A percentile compares a stretch with the other conserved stretches of the same genome.
These are phyloP conservation scores for Phytophthora litchii DNA, from an alignment of 352 stramenopile genomes.

Conservation along the genomic window DNA sequence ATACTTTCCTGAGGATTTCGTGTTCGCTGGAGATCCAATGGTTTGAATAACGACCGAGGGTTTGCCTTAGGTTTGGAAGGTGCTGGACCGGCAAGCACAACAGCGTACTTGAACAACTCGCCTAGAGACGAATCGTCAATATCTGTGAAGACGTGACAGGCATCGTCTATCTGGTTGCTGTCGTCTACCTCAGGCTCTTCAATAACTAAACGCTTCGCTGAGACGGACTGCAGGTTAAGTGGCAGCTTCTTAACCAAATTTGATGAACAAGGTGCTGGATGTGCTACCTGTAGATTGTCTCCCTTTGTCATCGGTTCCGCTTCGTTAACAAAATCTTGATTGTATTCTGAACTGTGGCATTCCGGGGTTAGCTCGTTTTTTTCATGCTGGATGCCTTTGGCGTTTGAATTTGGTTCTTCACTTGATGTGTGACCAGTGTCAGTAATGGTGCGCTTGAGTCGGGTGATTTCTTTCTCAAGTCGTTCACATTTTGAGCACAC, in stretches of 20 bases:
- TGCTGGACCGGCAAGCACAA: constrained; percentile 63
- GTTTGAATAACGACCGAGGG: constrained; percentile 40
- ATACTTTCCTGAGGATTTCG: constrained; percentile 49
- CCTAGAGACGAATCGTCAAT: constrained; percentile 56
- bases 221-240: neutral
- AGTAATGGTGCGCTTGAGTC: constrained; percentile 14
- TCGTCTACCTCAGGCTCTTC: constrained; percentile 16
- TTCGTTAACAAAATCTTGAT: constrained; percentile 8
- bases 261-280: neutral
- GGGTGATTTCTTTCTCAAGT: constrained; percentile 15
- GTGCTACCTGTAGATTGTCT: neutral
- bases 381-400: neutral
- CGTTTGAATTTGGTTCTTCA: neutral
- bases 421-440: constrained; percentile 1
- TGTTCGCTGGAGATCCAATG: constrained; percentile 47
- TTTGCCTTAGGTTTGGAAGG: constrained; percentile 40
- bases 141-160: constrained; percentile 34
- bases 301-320: neutral
- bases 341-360: constrained; percentile 11
- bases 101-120: constrained; percentile 73
- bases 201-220: constrained; percentile 1
- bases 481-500: constrained; percentile 29
- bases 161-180: constrained; percentile 43
- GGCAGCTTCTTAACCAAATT: neutral
- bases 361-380: constrained; percentile 22